phyloP scores from a whole-genome alignment of 192 early-diverging fungal genomes.

The Coemansia asiatica region DNA sequence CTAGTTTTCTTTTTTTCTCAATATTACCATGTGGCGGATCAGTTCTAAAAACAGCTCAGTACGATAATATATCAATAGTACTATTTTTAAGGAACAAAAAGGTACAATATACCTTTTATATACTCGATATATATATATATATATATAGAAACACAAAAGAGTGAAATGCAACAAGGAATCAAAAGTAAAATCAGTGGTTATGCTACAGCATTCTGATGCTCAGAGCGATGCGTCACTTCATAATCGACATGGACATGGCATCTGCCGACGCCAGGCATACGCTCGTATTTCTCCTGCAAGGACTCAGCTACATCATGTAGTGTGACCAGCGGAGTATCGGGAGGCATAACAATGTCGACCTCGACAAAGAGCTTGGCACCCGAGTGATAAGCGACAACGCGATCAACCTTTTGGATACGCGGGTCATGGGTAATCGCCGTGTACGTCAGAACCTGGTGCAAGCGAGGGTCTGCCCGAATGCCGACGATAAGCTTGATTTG shows the following conservation, averaged over 20 bases:
- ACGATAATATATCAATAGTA: too few relatives aligned
- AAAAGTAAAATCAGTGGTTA: slow-evolving; percentile 8
- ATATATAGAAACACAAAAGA: not conserved
- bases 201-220: slow-evolving; percentile 59
- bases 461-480: slow-evolving; percentile 74
- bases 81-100: too few relatives aligned
- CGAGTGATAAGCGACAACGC: slow-evolving; percentile 81
- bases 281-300: slow-evolving; percentile 87
- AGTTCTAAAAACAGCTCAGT: too few relatives aligned
- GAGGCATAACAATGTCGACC: slow-evolving; percentile 92
- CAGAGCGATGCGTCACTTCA: slow-evolving; percentile 81
- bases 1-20: too few relatives aligned
- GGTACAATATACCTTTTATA: not conserved
- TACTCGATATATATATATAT: not conserved
- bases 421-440: slow-evolving; percentile 77
- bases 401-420: slow-evolving; percentile 70
- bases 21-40: too few relatives aligned
- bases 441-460: slow-evolving; percentile 84
- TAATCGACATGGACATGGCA: slow-evolving; percentile 96
- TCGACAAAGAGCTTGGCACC: slow-evolving; percentile 91
- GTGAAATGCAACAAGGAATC: not conserved
- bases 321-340: slow-evolving; percentile 72
- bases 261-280: slow-evolving; percentile 80
- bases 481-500: slow-evolving; percentile 78
- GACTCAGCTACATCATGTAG: slow-evolving; percentile 93